Percentiles rank a stretch among this genome's conserved stretches.
Conservation (phyloP, 83 land plant genomes). For the Diphasiastrum complanatum region DNA sequence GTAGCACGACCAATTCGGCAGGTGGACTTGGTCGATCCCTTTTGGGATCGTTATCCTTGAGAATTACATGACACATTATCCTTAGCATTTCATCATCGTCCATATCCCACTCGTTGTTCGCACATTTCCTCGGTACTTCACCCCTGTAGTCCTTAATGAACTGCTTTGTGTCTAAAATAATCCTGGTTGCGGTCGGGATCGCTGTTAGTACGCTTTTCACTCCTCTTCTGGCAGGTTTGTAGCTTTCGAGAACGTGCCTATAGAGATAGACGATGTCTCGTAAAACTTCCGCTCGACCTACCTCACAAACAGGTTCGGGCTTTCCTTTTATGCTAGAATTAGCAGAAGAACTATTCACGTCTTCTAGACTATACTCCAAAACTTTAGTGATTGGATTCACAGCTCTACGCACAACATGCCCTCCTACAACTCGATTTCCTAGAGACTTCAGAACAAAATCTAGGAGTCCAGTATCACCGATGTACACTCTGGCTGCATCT, state of each 20-base stretch:
- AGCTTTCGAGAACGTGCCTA: constrained; percentile 49
- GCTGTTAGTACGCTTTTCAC: constrained; percentile 32
- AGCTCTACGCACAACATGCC: constrained; percentile 2
- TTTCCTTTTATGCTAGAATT: constrained; percentile 2
- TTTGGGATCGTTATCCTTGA: constrained; percentile 12
- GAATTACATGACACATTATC: constrained; percentile 40
- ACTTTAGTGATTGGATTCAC: constrained; percentile 7
- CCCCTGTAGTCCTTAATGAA: constrained; percentile 68
- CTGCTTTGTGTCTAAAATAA: constrained; percentile 76
- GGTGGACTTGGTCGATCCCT: constrained; percentile 6
- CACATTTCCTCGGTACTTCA: constrained; percentile 30
- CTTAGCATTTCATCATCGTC: constrained; percentile 64
- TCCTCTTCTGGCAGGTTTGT: constrained; percentile 31
- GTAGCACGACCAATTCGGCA: neutral
- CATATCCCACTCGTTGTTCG: constrained; percentile 43
- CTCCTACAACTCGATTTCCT: constrained; percentile 1
- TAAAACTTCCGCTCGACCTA: constrained; percentile 46
- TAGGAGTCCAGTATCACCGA: constrained; percentile 1
- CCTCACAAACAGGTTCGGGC: constrained; percentile 17
- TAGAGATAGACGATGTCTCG: constrained; percentile 55
- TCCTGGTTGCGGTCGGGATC: constrained; percentile 55
- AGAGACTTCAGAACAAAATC: constrained; percentile 2
- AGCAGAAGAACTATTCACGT: constrained; percentile 18
- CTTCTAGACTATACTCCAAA: constrained; percentile 58
- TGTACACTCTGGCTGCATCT: constrained; percentile 7